These are phyloP conservation scores for Hypseocharis bilobata DNA, from an alignment of 441 rosid species.

Conservation along the genomic window DNA sequence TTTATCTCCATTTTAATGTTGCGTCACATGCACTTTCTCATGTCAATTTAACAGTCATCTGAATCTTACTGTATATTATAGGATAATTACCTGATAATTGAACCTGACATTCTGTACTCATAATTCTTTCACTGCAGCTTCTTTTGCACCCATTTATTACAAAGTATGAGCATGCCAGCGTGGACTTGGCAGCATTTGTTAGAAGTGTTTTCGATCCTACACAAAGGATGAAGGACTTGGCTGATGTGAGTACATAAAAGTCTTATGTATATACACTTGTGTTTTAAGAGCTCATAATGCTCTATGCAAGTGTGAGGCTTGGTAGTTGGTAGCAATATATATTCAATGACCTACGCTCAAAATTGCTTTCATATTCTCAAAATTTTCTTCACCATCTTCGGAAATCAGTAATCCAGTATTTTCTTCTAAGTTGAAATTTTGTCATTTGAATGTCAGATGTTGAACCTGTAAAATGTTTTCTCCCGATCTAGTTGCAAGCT, in stretches of 20 bases:
- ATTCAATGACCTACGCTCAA: too few relatives aligned
- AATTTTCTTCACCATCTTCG: neutral
- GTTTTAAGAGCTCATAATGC: neutral
- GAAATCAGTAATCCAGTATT: neutral
- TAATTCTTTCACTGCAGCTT: constrained; percentile 49
- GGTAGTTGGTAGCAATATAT: too few relatives aligned
- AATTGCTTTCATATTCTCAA: neutral
- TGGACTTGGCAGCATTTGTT: constrained; percentile 68
- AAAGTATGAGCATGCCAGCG: constrained; percentile 44
- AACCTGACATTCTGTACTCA: constrained; percentile 12
- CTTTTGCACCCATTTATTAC: constrained; percentile 71
- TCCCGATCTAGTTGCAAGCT: too few relatives aligned
- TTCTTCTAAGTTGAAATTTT: neutral
- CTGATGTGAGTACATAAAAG: constrained; percentile 57
- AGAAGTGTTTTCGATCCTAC: constrained; percentile 74
- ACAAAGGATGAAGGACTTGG: constrained; percentile 76
- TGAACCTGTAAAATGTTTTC: too few relatives aligned
- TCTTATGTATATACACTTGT: neutral
- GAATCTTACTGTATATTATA: neutral
- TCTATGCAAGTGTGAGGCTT: neutral
- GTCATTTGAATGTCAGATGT: too few relatives aligned
- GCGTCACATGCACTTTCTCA: neutral
- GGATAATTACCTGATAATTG: neutral
- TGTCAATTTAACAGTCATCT: neutral
- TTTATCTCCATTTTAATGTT: neutral